Conservation (phyloP, 345 rosid species). For the Bretschneidera sinensis region DNA sequence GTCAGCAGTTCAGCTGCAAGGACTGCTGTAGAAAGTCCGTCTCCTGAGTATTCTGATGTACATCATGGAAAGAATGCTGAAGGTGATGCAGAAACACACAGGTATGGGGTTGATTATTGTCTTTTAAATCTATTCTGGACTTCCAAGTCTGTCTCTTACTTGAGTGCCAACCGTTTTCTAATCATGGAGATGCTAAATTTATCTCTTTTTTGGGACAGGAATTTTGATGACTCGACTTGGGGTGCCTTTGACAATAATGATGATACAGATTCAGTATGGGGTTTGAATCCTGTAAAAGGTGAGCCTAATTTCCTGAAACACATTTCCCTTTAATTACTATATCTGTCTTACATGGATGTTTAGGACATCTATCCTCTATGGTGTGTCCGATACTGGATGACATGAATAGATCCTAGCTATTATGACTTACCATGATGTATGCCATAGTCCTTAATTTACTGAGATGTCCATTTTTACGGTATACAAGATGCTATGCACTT, state of each 20-base stretch:
- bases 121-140: neutral
- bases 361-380: no score
- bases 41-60: conserved; percentile 56
- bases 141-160: neutral
- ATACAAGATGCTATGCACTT: neutral
- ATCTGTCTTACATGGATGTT: neutral
- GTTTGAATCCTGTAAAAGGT: conserved; percentile 55
- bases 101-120: conserved; percentile 26
- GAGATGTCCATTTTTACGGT: neutral
- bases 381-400: neutral
- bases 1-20: conserved; percentile 67
- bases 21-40: conserved; percentile 53
- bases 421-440: neutral
- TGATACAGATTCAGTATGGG: conserved; percentile 94
- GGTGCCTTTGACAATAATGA: conserved; percentile 89
- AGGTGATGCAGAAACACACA: conserved; percentile 48
- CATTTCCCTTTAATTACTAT: neutral
- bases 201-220: conserved; percentile 29
- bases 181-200: neutral
- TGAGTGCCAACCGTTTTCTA: neutral
- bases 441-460: neutral
- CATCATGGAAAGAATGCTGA: conserved; percentile 55
- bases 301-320: conserved; percentile 43
- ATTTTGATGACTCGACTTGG: conserved; percentile 90
- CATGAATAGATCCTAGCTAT: neutral